Percentiles rank a stretch among this genome's conserved stretches.
Evolutionary conservation across 495 filamentous ascomycete genomes (phyloP).

Genomic region (Lichenothelia convexa): DNA sequence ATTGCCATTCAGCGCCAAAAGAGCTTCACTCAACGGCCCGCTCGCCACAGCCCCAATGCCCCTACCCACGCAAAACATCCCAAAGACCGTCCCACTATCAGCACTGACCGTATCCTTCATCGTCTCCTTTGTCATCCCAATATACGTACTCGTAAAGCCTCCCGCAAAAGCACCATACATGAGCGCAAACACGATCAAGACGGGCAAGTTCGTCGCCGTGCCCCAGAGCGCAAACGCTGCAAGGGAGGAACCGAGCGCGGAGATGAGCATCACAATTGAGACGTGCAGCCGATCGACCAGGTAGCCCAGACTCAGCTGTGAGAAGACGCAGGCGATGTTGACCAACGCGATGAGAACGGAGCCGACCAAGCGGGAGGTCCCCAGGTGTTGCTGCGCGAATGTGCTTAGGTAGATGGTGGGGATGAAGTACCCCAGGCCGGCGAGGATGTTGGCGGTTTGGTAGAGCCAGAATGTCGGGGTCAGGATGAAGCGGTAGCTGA

Average conservation of each 20-base stretch:
- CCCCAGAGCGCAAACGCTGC: conserved; percentile 55
- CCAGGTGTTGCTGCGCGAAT: conserved; percentile 10
- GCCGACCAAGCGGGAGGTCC: conserved; percentile 11
- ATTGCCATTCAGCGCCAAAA: conserved; percentile 9
- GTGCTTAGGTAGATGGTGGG: conserved; percentile 17
- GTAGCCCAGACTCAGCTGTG: conserved; percentile 37
- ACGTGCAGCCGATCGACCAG: conserved; percentile 43
- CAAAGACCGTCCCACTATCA: background rate
- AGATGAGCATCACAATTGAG: conserved; percentile 39
- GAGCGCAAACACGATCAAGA: conserved; percentile 45
- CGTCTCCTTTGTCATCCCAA: conserved; percentile 7
- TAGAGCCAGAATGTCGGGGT: conserved; percentile 14
- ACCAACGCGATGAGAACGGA: conserved; percentile 13
- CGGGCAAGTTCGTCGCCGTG: conserved; percentile 30
- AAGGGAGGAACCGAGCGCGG: conserved; percentile 34
- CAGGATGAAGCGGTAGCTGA: conserved; percentile 14
- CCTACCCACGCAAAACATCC: conserved; percentile 1
- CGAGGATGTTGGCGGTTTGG: conserved; percentile 21
- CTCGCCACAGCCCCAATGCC: conserved; percentile 17
- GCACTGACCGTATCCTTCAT: conserved; percentile 6
- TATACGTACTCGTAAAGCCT: conserved; percentile 36
- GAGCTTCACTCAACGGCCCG: conserved; percentile 12
- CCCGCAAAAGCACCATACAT: conserved; percentile 55
- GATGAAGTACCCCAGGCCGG: conserved; percentile 18
- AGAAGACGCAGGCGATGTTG: conserved; percentile 18